Conservation (phyloP, 768 basidiomycete genomes). For the Lactarius pseudohatsudake region DNA sequence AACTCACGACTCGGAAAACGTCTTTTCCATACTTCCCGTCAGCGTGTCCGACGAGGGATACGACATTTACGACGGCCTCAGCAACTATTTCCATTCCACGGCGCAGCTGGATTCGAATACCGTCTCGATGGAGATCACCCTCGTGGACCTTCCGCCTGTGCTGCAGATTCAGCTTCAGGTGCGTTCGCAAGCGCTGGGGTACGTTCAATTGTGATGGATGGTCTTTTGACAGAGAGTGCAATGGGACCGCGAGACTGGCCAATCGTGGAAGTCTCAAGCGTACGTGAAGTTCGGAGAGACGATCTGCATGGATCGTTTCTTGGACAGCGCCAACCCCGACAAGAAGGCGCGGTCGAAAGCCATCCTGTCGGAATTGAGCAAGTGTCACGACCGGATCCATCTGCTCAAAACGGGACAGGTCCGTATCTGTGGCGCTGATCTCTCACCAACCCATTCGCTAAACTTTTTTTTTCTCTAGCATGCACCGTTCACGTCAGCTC, state of each 20-base stretch:
- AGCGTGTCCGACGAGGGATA: conserved; percentile 88
- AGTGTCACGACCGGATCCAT: conserved; percentile 65
- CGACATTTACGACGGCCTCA: conserved; percentile 92
- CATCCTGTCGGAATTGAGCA: conserved; percentile 64
- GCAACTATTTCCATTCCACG: conserved; percentile 85
- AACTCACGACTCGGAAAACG: conserved; percentile 82
- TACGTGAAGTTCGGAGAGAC: conserved; percentile 89
- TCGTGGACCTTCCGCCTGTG: conserved; percentile 85
- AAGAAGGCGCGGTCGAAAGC: conserved; percentile 71
- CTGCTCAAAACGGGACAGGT: conserved; percentile 74
- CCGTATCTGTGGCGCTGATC: conserved; percentile 24
- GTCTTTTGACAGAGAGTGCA: conserved; percentile 69
- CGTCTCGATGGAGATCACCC: conserved; percentile 81
- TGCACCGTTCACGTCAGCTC: conserved; percentile 54
- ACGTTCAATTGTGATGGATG: not conserved
- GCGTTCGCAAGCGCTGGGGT: conserved; percentile 27
- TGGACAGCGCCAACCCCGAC: conserved; percentile 67
- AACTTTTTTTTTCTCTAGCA: conserved; percentile 44
- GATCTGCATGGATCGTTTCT: conserved; percentile 88
- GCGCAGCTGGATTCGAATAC: conserved; percentile 87
- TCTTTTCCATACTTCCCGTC: conserved; percentile 92
- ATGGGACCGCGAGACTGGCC: conserved; percentile 88
- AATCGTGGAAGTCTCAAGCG: conserved; percentile 94
- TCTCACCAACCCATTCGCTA: not conserved
- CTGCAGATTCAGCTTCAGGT: conserved; percentile 97